Evolutionary conservation across 108 stramenopile genomes (phyloP).

Genomic region (Skeletonema tropicum): DNA sequence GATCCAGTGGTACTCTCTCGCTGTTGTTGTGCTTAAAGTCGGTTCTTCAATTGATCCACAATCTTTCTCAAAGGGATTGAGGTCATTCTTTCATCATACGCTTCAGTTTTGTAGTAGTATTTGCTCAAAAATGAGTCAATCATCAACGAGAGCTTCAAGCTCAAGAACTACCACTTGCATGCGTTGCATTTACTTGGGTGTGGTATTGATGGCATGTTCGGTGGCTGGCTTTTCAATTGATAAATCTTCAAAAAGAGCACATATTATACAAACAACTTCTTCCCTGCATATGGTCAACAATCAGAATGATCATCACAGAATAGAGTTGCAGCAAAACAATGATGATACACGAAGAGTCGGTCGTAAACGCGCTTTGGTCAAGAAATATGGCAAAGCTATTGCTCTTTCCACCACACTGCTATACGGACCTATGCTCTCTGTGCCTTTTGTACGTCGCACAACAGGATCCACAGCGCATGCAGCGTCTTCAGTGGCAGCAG

Average conservation of each 20-base stretch:
- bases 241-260: neutral
- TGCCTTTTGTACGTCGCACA: constrained; percentile 23
- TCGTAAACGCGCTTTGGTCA: constrained; percentile 33
- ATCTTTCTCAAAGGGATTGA: no score
- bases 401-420: constrained; percentile 43
- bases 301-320: neutral
- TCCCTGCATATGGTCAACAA: neutral
- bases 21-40: no score
- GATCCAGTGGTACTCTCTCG: no score
- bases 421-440: constrained; percentile 39
- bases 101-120: no score
- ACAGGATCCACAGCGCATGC: constrained; percentile 35
- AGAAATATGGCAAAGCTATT: constrained; percentile 49
- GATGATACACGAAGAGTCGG: constrained; percentile 5
- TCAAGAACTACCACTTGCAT: constrained; percentile 9
- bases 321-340: neutral
- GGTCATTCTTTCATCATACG: no score
- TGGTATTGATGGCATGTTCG: constrained; percentile 9
- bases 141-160: constrained; percentile 2
- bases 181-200: constrained; percentile 9
- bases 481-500: constrained; percentile 22
- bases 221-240: constrained; percentile 1
- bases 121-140: neutral
- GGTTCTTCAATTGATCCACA: no score
- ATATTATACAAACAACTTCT: constrained; percentile 1